phyloP scores from a whole-genome alignment of 257 asterid genomes.

The Solanum tarapatanum region DNA sequence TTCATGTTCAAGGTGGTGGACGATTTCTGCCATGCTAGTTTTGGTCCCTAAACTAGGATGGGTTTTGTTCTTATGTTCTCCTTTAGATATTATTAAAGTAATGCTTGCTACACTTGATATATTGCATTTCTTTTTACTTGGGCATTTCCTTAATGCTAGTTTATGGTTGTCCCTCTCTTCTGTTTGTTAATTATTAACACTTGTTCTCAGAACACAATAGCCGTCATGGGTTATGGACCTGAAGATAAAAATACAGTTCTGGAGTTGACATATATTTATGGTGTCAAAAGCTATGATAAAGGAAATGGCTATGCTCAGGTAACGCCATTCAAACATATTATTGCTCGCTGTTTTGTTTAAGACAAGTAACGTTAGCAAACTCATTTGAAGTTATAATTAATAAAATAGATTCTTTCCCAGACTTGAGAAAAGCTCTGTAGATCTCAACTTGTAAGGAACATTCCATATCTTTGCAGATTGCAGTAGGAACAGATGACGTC shows the following conservation, averaged over 20 bases:
- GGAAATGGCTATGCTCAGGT: conserved; percentile 88
- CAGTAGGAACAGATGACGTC: conserved; percentile 26
- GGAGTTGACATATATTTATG: conserved; percentile 62
- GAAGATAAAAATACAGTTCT: conserved; percentile 60
- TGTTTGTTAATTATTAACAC: not conserved
- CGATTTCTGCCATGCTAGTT: not conserved
- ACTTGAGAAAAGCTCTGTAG: not conserved
- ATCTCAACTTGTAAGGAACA: not conserved
- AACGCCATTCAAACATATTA: not conserved
- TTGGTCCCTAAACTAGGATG: not conserved
- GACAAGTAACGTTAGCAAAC: not conserved
- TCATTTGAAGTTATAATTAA: not conserved
- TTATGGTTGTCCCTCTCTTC: not conserved
- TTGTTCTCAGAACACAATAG: conserved; percentile 42
- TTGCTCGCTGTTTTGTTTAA: not conserved
- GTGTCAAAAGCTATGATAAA: conserved; percentile 54
- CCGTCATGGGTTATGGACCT: conserved; percentile 74
- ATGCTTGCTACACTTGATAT: not conserved
- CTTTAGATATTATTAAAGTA: not conserved
- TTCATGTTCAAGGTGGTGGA: not conserved
- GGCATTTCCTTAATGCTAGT: not conserved
- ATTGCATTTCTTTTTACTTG: not conserved
- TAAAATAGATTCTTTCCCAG: not conserved
- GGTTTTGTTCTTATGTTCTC: not conserved
- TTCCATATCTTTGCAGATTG: conserved; percentile 15